Base-by-base conservation (phyloP, 2,329 filamentous ascomycete genomes). In the Diaporthe helianthi region DNA sequence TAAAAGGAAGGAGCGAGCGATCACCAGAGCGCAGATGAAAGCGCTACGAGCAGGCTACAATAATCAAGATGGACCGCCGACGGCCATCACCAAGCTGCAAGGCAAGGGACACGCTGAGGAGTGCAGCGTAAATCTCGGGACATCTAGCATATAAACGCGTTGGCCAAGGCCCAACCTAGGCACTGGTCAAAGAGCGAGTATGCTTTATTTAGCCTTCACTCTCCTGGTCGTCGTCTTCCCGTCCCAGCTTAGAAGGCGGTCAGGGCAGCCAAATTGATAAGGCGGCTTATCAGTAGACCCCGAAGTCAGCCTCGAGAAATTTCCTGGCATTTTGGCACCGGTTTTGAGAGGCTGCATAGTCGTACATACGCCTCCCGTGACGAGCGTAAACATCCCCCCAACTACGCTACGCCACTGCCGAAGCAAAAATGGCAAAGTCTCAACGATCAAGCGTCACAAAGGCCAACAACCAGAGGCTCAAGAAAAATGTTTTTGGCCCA, bases 401-500 rank as follows among this genome's bases (percentile, higher is more conserved):
- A 4, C 31, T 9, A 5, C 15, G 22, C 6, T 24, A 33, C 8
- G 3, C 46, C 53, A 64, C 49, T 12, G 15, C 29, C 53, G 29
- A 58, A 31, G 8, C 33, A 24, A 65, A 72, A 74, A 98, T 98
- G 95, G 95, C 94, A 29, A 98, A 97, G 80, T 92, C 93, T 78
- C 85, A 92, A 71, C 87, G 95, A 79, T 88, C 94, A 73, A 97
- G 91, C 78, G 85, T 87, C 73, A 89, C 86, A 76, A 98, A 98
- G 84, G 86, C 86, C 76, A 98, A 98, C 84, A 93, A 94, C 83
- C 86, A 88, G 74, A 90, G 88, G 75, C 86, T 97, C 73, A 94
- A 94, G 80, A 85, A 88, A 73, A 89, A 89, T 73, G 91, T 98
- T 73, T 98, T 97, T 81, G 93, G 91, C 1, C 95, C 95, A 19